Base-by-base conservation (phyloP, 345 rosid species). In the Erucastrum elatum region DNA sequence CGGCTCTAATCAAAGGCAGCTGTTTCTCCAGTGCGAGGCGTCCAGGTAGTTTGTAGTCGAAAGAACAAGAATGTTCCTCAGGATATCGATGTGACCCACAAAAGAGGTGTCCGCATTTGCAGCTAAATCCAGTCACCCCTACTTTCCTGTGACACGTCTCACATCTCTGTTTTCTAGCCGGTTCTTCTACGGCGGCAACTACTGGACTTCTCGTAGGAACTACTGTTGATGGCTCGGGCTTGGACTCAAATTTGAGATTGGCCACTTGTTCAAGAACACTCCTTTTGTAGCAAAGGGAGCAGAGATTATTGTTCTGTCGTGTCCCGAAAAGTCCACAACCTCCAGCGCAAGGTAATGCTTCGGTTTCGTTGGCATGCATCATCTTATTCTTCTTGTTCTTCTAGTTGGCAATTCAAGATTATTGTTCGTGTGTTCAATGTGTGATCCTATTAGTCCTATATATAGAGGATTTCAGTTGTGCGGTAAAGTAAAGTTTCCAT, bases 41-140 rank as follows among this genome's bases (percentile, higher is more conserved):
- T 4, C 75, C 94, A 21, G 87, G 84, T 61, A 81, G 76, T 11
- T 82, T 85, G 66, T 88, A 90, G 83, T 92, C 94, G n/a, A 84
- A 90, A 0, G 86, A 80, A 65, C 97, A 92, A 49, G 78, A 82
- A 49, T 89, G 97, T 41, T 87, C 87, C 78, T 90, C 96, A 0
- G 94, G 87, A 83, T 90, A 89, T 12, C 95, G 92, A 79, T 89
- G 94, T 25, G 72, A 76, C 41, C 85, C 85, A 75, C 97, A 92
- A 80, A 86, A 92, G 65, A 83, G 76, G 81, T 82, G 71, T 8
- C 92, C 91, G 5, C 97, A 92, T 77, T 82, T 81, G 77, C 96
- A 90, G 37, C 69, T 83, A 55, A 90, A 92, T 56, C 92, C 92
- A 9, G 88, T 83, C 68, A 92, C 65, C 25, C 94, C 94, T 39